phyloP scores from a whole-genome alignment of 371 early-diverging fungal genomes.

The Apophysomyces trapeziformis region DNA sequence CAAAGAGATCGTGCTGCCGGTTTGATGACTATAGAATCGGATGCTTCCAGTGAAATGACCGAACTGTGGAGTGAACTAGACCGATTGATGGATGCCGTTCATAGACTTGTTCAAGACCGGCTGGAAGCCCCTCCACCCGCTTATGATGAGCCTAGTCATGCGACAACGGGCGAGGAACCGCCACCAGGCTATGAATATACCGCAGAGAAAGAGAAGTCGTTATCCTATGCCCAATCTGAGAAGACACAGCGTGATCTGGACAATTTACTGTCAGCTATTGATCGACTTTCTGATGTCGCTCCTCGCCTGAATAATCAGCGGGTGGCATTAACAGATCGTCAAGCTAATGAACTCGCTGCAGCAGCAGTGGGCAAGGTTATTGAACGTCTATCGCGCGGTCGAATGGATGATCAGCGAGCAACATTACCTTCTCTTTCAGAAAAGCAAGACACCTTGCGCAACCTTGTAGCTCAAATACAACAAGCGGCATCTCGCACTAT shows the following conservation, averaged over 20 bases:
- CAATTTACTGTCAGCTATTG: conserved; percentile 55
- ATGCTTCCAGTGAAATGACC: conserved; percentile 23
- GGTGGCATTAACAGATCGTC: conserved; percentile 44
- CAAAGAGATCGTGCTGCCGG: conserved; percentile 25
- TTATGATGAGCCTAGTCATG: conserved; percentile 11
- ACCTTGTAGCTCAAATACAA: conserved; percentile 32
- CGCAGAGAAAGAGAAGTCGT: neutral
- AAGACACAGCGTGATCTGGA: conserved; percentile 48
- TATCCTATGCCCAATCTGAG: conserved; percentile 4
- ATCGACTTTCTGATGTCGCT: conserved; percentile 45
- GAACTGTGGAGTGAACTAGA: conserved; percentile 48
- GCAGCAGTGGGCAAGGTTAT: conserved; percentile 35
- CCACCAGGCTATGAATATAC: neutral
- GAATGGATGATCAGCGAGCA: conserved; percentile 43
- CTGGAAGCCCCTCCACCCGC: conserved; percentile 18
- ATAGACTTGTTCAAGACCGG: neutral
- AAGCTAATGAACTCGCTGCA: conserved; percentile 41
- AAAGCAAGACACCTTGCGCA: conserved; percentile 14
- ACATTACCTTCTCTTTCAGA: conserved; percentile 17
- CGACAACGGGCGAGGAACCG: neutral
- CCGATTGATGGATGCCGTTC: conserved; percentile 41
- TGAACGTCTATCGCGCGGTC: conserved; percentile 36
- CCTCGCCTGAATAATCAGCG: conserved; percentile 60
- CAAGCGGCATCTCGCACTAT: conserved; percentile 38
- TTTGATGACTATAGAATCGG: neutral